Base-by-base conservation (phyloP, 1,139 yeast species). In the Debaryomyces psychrophilus region DNA sequence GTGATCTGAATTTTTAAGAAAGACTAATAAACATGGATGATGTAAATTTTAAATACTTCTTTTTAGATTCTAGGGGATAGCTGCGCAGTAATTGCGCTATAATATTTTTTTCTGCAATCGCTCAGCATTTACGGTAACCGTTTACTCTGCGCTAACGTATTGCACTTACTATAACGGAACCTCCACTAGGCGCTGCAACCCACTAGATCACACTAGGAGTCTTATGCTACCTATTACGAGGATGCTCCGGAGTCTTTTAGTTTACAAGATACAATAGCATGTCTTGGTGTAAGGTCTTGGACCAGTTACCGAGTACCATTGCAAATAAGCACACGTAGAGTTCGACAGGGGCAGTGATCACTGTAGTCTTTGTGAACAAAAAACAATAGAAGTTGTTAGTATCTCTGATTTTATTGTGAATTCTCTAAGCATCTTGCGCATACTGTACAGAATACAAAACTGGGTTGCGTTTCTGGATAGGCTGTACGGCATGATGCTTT, bases 21-120 rank as follows among this genome's bases (percentile, higher is more conserved):
- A n/a, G n/a, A n/a, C 31, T 28, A 8, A 17, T 28, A 38, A 23
- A 27, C 12, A 23, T 15, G 28, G 33, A 38, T 8, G 27, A 29
- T 17, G 3, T 37, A 26, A 37, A 15, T 26, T 26, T 38, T 38
- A 38, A 28, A 38, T 38, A 37, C 12, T 9, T 20, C 17, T 11
- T 26, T 37, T 22, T 37, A 22, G 28, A n/a, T 15, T 12, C n/a
- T 29, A 17, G 18, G 41, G 33, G 31, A 38, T 38, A 17, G 8
- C 41, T 38, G 41, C 41, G 41, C 41, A 38, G 33, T 38, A 20
- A 28, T 38, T 38, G 41, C 34, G 36, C 23, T 18, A 15, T 8
- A 14, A 8, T 27, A 15, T 38, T 37, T 37, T 38, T 38, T 38
- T 37, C 41, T n/a, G 38, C 38, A 36, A 36, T 18, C 31, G 4